Evolutionary conservation across 306 rosid species (phyloP).

Genomic region (Pyrus communis): DNA sequence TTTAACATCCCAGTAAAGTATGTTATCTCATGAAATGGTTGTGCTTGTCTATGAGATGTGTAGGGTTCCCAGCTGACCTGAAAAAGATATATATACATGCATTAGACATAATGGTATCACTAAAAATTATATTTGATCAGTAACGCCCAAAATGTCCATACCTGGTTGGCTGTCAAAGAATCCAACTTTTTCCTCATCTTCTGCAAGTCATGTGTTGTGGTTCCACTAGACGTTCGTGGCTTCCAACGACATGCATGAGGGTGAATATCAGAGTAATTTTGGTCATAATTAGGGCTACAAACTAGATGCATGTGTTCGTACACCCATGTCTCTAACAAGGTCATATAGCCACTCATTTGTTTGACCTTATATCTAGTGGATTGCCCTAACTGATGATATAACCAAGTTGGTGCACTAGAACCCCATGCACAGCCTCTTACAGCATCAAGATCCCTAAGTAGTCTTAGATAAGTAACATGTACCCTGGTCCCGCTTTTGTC

Average conservation of each 20-base stretch:
- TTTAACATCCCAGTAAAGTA: not conserved
- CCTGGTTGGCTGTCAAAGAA: no score
- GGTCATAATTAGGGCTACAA: not conserved
- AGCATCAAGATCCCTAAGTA: not conserved
- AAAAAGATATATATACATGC: no score
- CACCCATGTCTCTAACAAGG: not conserved
- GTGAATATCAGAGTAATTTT: not conserved
- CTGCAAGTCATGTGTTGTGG: not conserved
- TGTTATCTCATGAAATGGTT: not conserved
- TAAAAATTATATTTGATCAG: no score
- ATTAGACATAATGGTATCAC: no score
- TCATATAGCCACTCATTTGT: not conserved
- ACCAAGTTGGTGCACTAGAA: not conserved
- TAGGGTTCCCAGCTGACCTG: not conserved
- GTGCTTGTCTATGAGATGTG: not conserved
- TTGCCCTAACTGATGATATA: not conserved
- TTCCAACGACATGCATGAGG: not conserved
- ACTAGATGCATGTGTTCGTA: not conserved
- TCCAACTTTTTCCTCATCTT: not conserved
- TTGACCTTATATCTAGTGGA: not conserved
- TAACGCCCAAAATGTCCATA: no score
- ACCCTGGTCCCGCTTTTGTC: not conserved
- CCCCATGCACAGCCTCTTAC: not conserved
- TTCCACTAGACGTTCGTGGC: not conserved
- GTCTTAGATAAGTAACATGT: not conserved